Conservation (phyloP, 2,329 filamentous ascomycete species). For the Alternaria arbusti region DNA sequence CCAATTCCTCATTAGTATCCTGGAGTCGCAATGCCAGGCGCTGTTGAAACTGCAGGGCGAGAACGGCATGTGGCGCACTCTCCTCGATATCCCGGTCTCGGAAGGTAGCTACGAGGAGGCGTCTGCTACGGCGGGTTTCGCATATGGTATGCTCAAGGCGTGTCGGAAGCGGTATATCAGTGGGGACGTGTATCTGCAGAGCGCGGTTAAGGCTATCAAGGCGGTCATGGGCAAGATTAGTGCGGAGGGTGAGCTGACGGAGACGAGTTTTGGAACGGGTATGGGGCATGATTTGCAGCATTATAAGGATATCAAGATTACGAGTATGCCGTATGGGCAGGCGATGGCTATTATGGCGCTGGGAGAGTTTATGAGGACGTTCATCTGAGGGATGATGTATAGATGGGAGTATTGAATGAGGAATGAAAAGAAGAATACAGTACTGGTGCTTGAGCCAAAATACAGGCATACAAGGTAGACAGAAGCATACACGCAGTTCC, state of each 20-base stretch:
- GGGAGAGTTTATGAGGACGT: slow-evolving; percentile 73
- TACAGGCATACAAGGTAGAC: neutral
- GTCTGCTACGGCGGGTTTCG: slow-evolving; percentile 80
- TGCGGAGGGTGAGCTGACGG: slow-evolving; percentile 70
- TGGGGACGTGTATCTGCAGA: slow-evolving; percentile 63
- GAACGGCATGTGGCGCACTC: slow-evolving; percentile 75
- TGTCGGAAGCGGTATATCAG: slow-evolving; percentile 71
- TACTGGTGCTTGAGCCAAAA: neutral
- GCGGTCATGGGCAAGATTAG: slow-evolving; percentile 72
- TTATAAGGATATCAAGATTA: slow-evolving; percentile 77
- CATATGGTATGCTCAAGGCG: slow-evolving; percentile 79
- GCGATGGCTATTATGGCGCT: slow-evolving; percentile 85
- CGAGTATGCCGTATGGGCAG: slow-evolving; percentile 84
- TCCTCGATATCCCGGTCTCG: slow-evolving; percentile 69
- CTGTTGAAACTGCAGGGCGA: slow-evolving; percentile 65
- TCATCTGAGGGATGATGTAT: slow-evolving; percentile 47
- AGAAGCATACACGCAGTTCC: neutral
- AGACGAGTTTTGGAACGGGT: slow-evolving; percentile 79
- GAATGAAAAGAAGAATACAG: neutral
- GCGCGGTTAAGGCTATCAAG: slow-evolving; percentile 69
- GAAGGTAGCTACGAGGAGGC: slow-evolving; percentile 78
- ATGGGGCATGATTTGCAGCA: slow-evolving; percentile 78
- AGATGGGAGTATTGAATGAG: neutral
- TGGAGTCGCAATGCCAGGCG: slow-evolving; percentile 73
- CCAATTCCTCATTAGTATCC: slow-evolving; percentile 64